Percentiles rank a stretch among this genome's conserved stretches.
These are phyloP conservation scores for Immersiella caudata DNA, from an alignment of 495 filamentous ascomycete species.

Conservation along the genomic window DNA sequence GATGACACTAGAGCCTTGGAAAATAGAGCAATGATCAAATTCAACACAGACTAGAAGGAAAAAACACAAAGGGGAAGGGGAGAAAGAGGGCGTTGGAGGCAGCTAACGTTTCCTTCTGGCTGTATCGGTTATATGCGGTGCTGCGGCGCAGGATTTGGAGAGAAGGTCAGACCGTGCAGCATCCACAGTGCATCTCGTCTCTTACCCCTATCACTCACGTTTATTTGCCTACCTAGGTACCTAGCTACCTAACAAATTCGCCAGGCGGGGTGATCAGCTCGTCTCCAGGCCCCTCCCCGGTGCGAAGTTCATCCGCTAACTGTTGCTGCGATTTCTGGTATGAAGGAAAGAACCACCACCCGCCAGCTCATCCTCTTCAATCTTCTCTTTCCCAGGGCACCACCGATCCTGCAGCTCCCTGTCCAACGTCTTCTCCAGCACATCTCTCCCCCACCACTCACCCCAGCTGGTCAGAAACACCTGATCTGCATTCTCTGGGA, in stretches of 20 bases:
- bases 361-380: conserved; percentile 43
- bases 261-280: too few relatives aligned
- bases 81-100: neutral
- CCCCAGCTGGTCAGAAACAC: conserved; percentile 54
- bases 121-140: neutral
- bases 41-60: neutral
- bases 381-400: conserved; percentile 43
- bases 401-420: conserved; percentile 49
- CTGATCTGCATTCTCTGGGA: conserved; percentile 49
- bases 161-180: too few relatives aligned
- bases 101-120: neutral
- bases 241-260: too few relatives aligned
- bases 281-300: too few relatives aligned
- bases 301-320: too few relatives aligned
- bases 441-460: conserved; percentile 51
- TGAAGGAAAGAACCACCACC: too few relatives aligned
- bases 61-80: neutral
- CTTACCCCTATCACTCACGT: too few relatives aligned
- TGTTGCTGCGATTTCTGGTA: too few relatives aligned
- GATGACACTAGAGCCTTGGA: neutral
- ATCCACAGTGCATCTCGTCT: too few relatives aligned
- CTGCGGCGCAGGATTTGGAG: neutral
- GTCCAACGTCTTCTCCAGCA: conserved; percentile 41
- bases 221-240: too few relatives aligned
- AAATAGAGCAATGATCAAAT: neutral